Percentiles rank a stretch among this genome's conserved stretches.
These are phyloP conservation scores for Botryotinia calthae DNA, from an alignment of 2,329 filamentous ascomycete species.

Conservation along the genomic window DNA sequence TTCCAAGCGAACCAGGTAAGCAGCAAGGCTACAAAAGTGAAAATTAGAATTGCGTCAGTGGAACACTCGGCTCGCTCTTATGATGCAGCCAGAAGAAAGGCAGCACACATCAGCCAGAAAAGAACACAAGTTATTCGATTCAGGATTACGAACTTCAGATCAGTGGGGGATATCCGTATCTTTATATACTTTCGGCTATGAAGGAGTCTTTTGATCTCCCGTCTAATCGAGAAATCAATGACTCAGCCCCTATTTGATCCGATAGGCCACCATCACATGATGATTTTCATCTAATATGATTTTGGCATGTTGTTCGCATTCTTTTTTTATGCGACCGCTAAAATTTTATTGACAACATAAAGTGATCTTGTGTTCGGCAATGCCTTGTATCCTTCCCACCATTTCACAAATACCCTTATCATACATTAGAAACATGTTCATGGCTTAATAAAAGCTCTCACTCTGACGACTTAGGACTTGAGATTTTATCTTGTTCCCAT, in stretches of 20 bases:
- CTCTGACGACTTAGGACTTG: neutral
- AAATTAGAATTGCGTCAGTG: constrained; percentile 27
- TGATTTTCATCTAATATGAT: constrained; percentile 17
- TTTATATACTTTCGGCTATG: constrained; percentile 34
- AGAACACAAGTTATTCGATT: neutral
- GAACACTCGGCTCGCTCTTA: constrained; percentile 23
- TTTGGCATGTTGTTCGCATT: constrained; percentile 16
- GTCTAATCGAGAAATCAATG: constrained; percentile 32
- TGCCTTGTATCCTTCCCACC: constrained; percentile 24
- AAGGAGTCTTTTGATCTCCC: constrained; percentile 24
- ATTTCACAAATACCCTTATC: constrained; percentile 25
- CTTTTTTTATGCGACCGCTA: constrained; percentile 29
- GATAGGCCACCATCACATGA: constrained; percentile 33
- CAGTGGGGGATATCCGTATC: neutral
- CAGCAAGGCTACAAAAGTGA: neutral
- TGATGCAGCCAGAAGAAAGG: constrained; percentile 20
- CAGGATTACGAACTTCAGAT: neutral
- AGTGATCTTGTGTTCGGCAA: constrained; percentile 15
- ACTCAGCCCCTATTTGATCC: constrained; percentile 29
- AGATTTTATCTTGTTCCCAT: constrained; percentile 28
- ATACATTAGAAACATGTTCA: constrained; percentile 20
- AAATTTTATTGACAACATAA: constrained; percentile 22
- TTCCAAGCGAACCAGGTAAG: neutral
- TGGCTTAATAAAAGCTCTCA: constrained; percentile 5
- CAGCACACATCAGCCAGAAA: neutral